A percentile compares a stretch with the other conserved stretches of the same genome.
phyloP scores from a whole-genome alignment of 768 basidiomycete genomes.

The Suillus lakei region DNA sequence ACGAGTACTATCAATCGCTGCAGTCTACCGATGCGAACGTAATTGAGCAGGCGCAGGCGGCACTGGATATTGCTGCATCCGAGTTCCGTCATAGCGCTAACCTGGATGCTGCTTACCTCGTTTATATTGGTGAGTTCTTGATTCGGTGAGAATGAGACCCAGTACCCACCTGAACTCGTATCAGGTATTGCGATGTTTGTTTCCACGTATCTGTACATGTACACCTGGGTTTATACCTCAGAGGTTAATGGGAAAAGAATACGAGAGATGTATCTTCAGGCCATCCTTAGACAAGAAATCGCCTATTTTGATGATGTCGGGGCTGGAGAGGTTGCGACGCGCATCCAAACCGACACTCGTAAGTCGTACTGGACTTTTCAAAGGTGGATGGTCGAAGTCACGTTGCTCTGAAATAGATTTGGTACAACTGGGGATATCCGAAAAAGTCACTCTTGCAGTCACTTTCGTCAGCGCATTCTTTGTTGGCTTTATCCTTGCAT shows the following conservation, averaged over 20 bases:
- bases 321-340: conserved; percentile 61
- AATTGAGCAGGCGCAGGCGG: conserved; percentile 6
- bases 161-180: not conserved
- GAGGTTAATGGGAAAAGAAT: conserved; percentile 54
- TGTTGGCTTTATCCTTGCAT: conserved; percentile 53
- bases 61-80: conserved; percentile 15
- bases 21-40: conserved; percentile 18
- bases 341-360: conserved; percentile 40
- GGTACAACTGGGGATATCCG: conserved; percentile 57
- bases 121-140: conserved; percentile 41
- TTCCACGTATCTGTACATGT: conserved; percentile 48
- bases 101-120: conserved; percentile 42
- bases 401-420: conserved; percentile 29
- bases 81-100: conserved; percentile 36
- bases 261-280: conserved; percentile 51
- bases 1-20: conserved; percentile 6
- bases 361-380: not conserved
- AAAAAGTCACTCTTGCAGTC: conserved; percentile 50
- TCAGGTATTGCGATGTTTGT: conserved; percentile 51
- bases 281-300: conserved; percentile 55
- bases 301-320: conserved; percentile 51
- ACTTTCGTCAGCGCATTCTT: conserved; percentile 48
- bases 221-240: conserved; percentile 39
- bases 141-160: not conserved
- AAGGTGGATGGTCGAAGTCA: not conserved